A percentile compares a stretch with the other conserved stretches of the same genome.
Evolutionary conservation across 345 rosid genomes (phyloP).

Genomic region (Citrus mangshanensis): DNA sequence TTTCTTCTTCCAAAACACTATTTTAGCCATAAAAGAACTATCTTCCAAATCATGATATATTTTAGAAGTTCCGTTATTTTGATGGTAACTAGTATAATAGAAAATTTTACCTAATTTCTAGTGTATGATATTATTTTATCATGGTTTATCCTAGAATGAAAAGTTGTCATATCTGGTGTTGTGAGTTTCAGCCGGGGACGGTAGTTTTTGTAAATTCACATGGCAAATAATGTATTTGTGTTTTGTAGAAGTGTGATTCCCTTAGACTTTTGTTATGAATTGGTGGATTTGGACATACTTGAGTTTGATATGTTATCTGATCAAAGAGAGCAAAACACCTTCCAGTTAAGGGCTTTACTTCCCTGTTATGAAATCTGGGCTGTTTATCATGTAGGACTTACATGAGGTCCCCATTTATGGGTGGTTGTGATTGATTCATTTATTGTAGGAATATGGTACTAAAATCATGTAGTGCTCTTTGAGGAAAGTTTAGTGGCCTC

Average conservation of each 20-base stretch:
- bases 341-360: background rate
- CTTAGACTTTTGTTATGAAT: slow-evolving; percentile 2
- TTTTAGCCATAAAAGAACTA: background rate
- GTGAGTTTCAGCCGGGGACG: background rate
- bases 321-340: background rate
- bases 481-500: slow-evolving; percentile 23
- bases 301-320: slow-evolving; percentile 2
- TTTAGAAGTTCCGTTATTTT: background rate
- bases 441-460: background rate
- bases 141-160: background rate
- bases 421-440: background rate
- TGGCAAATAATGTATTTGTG: background rate
- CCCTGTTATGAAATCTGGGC: background rate
- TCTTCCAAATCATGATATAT: background rate
- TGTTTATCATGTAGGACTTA: background rate
- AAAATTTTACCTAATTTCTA: background rate
- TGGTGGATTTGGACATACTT: slow-evolving; percentile 3
- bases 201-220: background rate
- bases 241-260: slow-evolving; percentile 15
- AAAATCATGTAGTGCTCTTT: background rate
- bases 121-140: background rate
- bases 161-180: background rate
- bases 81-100: background rate
- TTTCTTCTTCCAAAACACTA: background rate
- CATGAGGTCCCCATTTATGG: background rate